phyloP scores from a whole-genome alignment of 495 filamentous ascomycete species.

The Amniculicola lignicola region DNA sequence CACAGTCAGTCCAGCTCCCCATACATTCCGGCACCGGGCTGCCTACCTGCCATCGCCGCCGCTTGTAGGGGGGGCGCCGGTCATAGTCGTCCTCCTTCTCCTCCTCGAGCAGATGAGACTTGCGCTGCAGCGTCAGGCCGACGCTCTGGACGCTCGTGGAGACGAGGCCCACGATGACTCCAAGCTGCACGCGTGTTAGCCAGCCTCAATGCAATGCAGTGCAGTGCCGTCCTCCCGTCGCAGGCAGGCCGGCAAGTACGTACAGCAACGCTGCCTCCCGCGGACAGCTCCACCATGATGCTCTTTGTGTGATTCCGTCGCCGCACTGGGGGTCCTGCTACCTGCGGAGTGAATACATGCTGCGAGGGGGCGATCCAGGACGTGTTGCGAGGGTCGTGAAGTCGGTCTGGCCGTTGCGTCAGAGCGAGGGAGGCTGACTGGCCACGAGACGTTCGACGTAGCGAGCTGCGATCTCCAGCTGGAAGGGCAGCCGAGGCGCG shows the following conservation, averaged over 20 bases:
- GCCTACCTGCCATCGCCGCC: conserved; percentile 85
- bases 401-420: not conserved
- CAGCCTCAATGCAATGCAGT: not conserved
- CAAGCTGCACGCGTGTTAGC: conserved; percentile 58
- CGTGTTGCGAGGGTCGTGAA: not conserved
- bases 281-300: conserved; percentile 77
- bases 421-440: not conserved
- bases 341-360: conserved; percentile 25
- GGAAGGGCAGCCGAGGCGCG: conserved; percentile 22
- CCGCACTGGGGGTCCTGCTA: conserved; percentile 8
- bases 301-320: conserved; percentile 52
- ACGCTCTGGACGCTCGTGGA: conserved; percentile 93
- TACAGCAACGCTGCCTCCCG: conserved; percentile 82
- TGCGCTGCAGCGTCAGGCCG: conserved; percentile 95
- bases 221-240: not conserved
- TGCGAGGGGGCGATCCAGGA: conserved; percentile 2
- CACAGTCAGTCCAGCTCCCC: conserved; percentile 5
- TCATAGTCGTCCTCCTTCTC: conserved; percentile 77
- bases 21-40: not conserved
- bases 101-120: conserved; percentile 97
- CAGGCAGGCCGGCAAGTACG: conserved; percentile 37
- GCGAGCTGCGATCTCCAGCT: not conserved
- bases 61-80: conserved; percentile 80
- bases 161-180: conserved; percentile 85
- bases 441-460: conserved; percentile 22